A percentile compares a stretch with the other conserved stretches of the same genome.
phyloP scores from a whole-genome alignment of 768 basidiomycete genomes.

The Dendrothele bispora region DNA sequence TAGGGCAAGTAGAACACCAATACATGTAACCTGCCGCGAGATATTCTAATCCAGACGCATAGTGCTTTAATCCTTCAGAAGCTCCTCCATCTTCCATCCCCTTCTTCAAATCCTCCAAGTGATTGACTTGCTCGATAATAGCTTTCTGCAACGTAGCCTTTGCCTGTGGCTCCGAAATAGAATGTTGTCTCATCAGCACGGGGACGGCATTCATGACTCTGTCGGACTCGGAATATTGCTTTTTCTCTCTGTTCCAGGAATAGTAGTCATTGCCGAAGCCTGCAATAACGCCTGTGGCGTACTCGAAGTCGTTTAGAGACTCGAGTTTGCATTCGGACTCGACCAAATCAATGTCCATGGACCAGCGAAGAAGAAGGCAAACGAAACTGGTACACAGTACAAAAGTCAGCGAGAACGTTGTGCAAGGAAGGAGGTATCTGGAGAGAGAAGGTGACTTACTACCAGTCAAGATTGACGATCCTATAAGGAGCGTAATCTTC shows the following conservation, averaged over 20 bases:
- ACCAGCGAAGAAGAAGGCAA: conserved; percentile 5
- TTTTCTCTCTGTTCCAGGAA: conserved; percentile 8
- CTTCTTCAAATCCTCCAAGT: neutral
- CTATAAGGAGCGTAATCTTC: conserved; percentile 21
- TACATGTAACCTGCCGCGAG: conserved; percentile 7
- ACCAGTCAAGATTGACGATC: conserved; percentile 19
- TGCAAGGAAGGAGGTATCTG: too few species aligned
- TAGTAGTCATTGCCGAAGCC: conserved; percentile 8
- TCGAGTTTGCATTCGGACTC: neutral
- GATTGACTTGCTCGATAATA: neutral
- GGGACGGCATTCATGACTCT: conserved; percentile 5
- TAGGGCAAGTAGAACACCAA: conserved; percentile 9
- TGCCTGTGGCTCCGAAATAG: neutral
- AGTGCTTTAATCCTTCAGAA: neutral
- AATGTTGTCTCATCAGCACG: conserved; percentile 6
- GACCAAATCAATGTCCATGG: conserved; percentile 1
- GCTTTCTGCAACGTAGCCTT: conserved; percentile 1
- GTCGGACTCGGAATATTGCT: conserved; percentile 1
- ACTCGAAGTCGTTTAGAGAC: neutral
- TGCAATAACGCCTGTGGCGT: conserved; percentile 2
- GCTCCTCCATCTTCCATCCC: neutral
- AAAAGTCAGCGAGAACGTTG: neutral
- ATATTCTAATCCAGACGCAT: neutral
- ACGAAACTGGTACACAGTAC: neutral
- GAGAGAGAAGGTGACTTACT: conserved; percentile 14